These are phyloP conservation scores for Hirsutella rhossiliensis DNA, from an alignment of 2,329 filamentous ascomycete genomes.

Conservation along the genomic window DNA sequence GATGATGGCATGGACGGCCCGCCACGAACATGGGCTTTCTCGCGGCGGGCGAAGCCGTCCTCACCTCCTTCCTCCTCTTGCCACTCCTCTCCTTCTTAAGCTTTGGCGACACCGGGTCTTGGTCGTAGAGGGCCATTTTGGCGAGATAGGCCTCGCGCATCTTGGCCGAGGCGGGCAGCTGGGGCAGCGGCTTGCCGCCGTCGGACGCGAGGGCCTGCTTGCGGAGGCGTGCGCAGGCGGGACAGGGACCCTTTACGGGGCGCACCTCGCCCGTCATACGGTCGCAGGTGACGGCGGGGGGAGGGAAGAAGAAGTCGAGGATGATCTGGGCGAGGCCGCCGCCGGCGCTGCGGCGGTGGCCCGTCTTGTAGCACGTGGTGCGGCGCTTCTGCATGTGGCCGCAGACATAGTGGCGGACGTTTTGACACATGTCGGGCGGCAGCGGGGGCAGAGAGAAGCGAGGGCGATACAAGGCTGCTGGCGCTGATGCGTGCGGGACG, in stretches of 20 bases:
- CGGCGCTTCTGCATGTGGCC: constrained; percentile 8
- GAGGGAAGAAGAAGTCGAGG: constrained; percentile 1
- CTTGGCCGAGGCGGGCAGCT: no score
- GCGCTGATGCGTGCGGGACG: background rate
- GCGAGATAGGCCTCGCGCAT: no score
- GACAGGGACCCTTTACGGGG: background rate
- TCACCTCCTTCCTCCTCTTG: no score
- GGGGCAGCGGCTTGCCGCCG: no score
- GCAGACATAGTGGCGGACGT: constrained; percentile 9
- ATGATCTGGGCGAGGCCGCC: background rate
- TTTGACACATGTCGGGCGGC: constrained; percentile 9
- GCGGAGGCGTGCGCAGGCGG: background rate
- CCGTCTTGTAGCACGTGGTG: background rate
- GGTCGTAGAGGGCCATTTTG: no score
- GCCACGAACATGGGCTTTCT: no score
- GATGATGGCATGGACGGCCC: no score
- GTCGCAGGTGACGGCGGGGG: background rate
- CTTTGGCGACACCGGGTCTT: no score
- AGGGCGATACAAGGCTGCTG: background rate
- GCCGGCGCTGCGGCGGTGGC: background rate
- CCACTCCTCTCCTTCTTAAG: no score
- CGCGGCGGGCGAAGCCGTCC: no score
- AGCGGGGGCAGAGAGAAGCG: background rate
- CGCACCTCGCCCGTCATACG: background rate
- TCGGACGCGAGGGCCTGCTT: no score